Percentiles rank a stretch among this genome's conserved stretches.
Conservation (phyloP, 495 filamentous ascomycete genomes). For the Podospora pseudocomata region DNA sequence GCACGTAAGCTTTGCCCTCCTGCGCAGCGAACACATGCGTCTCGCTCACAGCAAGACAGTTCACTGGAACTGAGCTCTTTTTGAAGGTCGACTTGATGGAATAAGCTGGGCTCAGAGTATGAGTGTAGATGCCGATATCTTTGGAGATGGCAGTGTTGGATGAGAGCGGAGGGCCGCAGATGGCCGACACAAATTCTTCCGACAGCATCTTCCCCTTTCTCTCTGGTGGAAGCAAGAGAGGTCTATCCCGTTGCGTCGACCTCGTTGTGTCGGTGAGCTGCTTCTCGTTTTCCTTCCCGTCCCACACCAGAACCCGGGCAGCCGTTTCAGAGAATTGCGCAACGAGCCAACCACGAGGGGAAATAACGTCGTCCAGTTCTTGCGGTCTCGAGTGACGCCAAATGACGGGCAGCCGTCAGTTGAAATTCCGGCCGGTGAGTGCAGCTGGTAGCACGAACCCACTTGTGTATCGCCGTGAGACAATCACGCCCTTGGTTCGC, state of each 20-base stretch:
- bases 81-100: conserved; percentile 76
- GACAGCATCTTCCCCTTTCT: conserved; percentile 58
- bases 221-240: neutral
- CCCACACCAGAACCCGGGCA: neutral
- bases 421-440: conserved; percentile 9
- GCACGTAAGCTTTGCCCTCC: conserved; percentile 81
- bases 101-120: conserved; percentile 72
- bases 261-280: neutral
- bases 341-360: conserved; percentile 4
- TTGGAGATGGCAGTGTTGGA: conserved; percentile 63
- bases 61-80: conserved; percentile 77
- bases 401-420: conserved; percentile 7
- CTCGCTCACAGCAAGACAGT: conserved; percentile 75
- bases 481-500: conserved; percentile 5
- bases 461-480: conserved; percentile 13
- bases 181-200: conserved; percentile 76
- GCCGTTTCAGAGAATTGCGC: neutral
- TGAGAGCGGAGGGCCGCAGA: conserved; percentile 59
- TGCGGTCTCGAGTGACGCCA: neutral
- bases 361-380: neutral
- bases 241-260: conserved; percentile 4
- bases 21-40: conserved; percentile 90
- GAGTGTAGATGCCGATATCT: conserved; percentile 79
- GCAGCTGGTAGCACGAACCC: conserved; percentile 7
- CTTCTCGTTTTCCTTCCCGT: neutral